A percentile compares a stretch with the other conserved stretches of the same genome.
Evolutionary conservation across 352 stramenopile genomes (phyloP).

Genomic region (Globisporangium paddicum): DNA sequence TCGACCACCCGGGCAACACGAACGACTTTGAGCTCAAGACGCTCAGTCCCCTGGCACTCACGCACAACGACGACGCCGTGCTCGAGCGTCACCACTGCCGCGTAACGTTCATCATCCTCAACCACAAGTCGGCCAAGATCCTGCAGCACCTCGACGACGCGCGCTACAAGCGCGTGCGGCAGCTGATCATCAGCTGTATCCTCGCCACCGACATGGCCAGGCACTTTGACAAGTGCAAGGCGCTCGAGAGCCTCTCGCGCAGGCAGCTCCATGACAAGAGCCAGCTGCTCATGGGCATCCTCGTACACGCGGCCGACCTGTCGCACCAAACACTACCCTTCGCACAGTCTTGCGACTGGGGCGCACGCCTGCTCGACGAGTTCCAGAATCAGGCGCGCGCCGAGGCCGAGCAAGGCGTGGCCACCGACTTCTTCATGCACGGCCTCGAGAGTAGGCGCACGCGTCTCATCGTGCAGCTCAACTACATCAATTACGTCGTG

Average conservation of each 20-base stretch:
- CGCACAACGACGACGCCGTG: slow-evolving; percentile 82
- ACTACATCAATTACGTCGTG: slow-evolving; percentile 76
- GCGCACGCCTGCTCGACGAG: slow-evolving; percentile 53
- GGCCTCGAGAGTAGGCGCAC: slow-evolving; percentile 44
- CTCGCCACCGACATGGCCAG: slow-evolving; percentile 76
- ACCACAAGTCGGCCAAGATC: slow-evolving; percentile 71
- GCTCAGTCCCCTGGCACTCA: slow-evolving; percentile 68
- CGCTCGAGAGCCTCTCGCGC: slow-evolving; percentile 51
- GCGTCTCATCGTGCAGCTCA: slow-evolving; percentile 59
- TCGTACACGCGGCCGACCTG: slow-evolving; percentile 72
- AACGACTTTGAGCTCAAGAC: slow-evolving; percentile 85
- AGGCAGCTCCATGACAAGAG: slow-evolving; percentile 57
- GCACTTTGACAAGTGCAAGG: slow-evolving; percentile 72
- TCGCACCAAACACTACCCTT: slow-evolving; percentile 57
- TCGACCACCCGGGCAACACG: slow-evolving; percentile 78
- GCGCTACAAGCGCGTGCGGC: slow-evolving; percentile 47
- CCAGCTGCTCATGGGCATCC: slow-evolving; percentile 51
- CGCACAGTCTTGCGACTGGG: slow-evolving; percentile 45
- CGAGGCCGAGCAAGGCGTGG: slow-evolving; percentile 46
- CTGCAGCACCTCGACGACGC: slow-evolving; percentile 51
- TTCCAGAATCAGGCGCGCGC: slow-evolving; percentile 60
- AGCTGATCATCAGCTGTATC: slow-evolving; percentile 65
- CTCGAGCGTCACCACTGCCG: slow-evolving; percentile 79
- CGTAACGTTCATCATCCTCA: slow-evolving; percentile 74
- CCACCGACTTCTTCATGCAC: slow-evolving; percentile 71